Evolutionary conservation across 495 filamentous ascomycete species (phyloP).

Genomic region (Poronia punctata): DNA sequence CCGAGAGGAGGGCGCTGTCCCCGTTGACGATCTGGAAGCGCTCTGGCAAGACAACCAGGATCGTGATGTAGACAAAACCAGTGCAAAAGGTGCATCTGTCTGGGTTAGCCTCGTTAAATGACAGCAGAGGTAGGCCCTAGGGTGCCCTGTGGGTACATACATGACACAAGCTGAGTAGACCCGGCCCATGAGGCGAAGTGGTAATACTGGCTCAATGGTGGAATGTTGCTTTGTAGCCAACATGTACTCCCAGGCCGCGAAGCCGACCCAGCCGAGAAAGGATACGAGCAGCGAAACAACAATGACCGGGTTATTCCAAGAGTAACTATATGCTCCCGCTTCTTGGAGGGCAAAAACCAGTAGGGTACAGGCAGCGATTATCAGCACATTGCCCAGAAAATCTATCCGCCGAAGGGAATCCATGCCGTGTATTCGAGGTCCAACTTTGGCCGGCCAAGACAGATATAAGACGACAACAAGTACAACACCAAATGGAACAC

Average conservation of each 20-base stretch:
- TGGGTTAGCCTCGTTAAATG: conserved; percentile 16
- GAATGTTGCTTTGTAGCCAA: conserved; percentile 20
- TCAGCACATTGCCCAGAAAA: conserved; percentile 48
- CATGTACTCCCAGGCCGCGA: conserved; percentile 40
- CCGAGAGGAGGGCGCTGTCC: conserved; percentile 43
- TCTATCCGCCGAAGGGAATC: conserved; percentile 41
- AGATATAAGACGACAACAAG: conserved; percentile 52
- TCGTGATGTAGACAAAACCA: conserved; percentile 51
- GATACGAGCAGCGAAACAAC: conserved; percentile 36
- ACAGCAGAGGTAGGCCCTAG: conserved; percentile 1
- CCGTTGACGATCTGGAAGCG: conserved; percentile 52
- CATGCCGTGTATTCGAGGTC: conserved; percentile 16
- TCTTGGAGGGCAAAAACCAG: conserved; percentile 54
- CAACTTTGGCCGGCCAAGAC: conserved; percentile 34
- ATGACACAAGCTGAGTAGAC: conserved; percentile 37
- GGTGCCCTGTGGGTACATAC: conserved; percentile 29
- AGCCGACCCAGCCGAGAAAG: conserved; percentile 38
- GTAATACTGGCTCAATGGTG: conserved; percentile 35
- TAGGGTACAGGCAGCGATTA: conserved; percentile 48
- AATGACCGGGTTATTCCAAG: conserved; percentile 40
- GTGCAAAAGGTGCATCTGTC: conserved; percentile 40
- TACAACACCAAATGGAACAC: conserved; percentile 50
- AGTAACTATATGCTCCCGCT: conserved; percentile 38
- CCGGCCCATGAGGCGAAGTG: conserved; percentile 30
- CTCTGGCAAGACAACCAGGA: conserved; percentile 53